Conservation (phyloP, 495 filamentous ascomycete genomes). For the Penicillium canariense region DNA sequence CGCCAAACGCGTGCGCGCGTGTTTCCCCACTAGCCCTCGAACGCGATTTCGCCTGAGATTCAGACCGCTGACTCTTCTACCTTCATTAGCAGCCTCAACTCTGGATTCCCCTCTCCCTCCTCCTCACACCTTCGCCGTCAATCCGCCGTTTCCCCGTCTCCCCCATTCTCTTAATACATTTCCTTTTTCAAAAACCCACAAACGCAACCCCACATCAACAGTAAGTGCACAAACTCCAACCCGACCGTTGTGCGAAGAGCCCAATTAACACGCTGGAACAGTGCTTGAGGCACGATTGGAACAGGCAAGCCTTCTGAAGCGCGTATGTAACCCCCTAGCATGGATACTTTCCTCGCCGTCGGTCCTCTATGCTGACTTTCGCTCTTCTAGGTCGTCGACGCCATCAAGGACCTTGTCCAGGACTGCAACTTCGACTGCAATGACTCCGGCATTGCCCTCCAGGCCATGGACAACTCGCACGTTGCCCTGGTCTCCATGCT, state of each 20-base stretch:
- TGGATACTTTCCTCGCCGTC: neutral
- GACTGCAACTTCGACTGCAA: conserved; percentile 99
- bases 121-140: neutral
- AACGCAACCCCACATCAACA: conserved; percentile 31
- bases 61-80: conserved; percentile 21
- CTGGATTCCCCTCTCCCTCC: conserved; percentile 3
- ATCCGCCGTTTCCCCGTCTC: neutral
- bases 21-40: conserved; percentile 37
- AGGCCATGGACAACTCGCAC: conserved; percentile 99
- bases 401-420: conserved; percentile 98
- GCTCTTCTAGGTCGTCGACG: conserved; percentile 78
- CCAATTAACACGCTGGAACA: conserved; percentile 32
- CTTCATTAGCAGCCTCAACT: conserved; percentile 17
- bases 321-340: conserved; percentile 54
- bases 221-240: conserved; percentile 27
- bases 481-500: conserved; percentile 98
- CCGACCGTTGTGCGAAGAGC: conserved; percentile 13
- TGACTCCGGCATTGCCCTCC: conserved; percentile 95
- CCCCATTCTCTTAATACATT: neutral
- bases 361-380: neutral
- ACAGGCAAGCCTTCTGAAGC: conserved; percentile 92
- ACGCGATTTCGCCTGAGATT: conserved; percentile 37
- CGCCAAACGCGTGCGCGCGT: conserved; percentile 34
- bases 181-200: neutral
- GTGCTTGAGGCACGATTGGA: conserved; percentile 98